Conservation (phyloP, 768 basidiomycete species). For the Candolleomyces eurysporus region DNA sequence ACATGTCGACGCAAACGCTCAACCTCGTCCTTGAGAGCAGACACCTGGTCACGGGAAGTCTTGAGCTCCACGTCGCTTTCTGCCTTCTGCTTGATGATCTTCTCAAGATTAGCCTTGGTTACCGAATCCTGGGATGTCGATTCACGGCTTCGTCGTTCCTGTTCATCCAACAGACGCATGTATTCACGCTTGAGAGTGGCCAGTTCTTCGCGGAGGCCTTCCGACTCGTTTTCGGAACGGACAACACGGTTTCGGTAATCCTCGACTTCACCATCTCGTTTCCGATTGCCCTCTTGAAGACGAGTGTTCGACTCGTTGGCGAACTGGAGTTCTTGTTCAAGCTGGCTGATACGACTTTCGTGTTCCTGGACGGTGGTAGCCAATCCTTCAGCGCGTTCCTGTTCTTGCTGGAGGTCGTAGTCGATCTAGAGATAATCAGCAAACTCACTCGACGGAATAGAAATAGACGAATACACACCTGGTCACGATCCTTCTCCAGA, state of each 20-base stretch:
- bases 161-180: conserved; percentile 47
- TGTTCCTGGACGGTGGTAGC: conserved; percentile 46
- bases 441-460: background rate
- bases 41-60: conserved; percentile 48
- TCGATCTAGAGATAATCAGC: conserved; percentile 39
- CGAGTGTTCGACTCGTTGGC: conserved; percentile 52
- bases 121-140: conserved; percentile 45
- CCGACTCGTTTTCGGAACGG: conserved; percentile 50
- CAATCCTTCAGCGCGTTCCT: conserved; percentile 41
- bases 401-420: conserved; percentile 50
- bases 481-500: conserved; percentile 53
- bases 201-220: conserved; percentile 54
- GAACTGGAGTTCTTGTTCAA: conserved; percentile 57
- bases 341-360: conserved; percentile 47
- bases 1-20: conserved; percentile 60
- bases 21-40: conserved; percentile 53
- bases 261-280: conserved; percentile 55
- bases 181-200: conserved; percentile 55
- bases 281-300: conserved; percentile 54
- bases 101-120: conserved; percentile 46
- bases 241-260: conserved; percentile 45
- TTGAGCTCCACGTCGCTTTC: conserved; percentile 52
- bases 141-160: conserved; percentile 44
- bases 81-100: conserved; percentile 50
- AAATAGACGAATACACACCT: conserved; percentile 36